Percentiles rank a stretch among this genome's conserved stretches.
Evolutionary conservation across 805 yeast genomes (phyloP).

Genomic region (Zygoascus ofunaensis): DNA sequence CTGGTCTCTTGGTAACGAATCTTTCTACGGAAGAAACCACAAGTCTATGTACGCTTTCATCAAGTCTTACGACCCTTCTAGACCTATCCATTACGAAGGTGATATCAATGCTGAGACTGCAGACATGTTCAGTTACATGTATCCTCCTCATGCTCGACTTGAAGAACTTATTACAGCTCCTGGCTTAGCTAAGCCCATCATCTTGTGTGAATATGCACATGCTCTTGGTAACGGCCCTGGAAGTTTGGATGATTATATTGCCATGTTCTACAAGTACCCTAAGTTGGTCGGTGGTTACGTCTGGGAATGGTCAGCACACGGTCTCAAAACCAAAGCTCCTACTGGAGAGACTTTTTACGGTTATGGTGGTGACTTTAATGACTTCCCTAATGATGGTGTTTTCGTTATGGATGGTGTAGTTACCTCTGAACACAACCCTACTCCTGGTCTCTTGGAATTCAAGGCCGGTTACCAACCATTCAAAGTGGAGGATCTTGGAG

Average conservation of each 20-base stretch:
- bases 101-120: slow-evolving; percentile 25
- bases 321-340: slow-evolving; percentile 17
- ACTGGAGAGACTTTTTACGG: slow-evolving; percentile 18
- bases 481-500: neutral
- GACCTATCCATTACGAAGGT: slow-evolving; percentile 32
- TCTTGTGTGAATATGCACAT: slow-evolving; percentile 33
- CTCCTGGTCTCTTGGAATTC: slow-evolving; percentile 30
- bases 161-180: slow-evolving; percentile 9
- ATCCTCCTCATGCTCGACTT: slow-evolving; percentile 20
- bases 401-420: slow-evolving; percentile 31
- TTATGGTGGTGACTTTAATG: slow-evolving; percentile 34
- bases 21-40: slow-evolving; percentile 30
- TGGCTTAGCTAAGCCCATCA: slow-evolving; percentile 24
- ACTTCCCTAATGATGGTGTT: slow-evolving; percentile 29
- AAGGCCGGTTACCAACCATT: slow-evolving; percentile 26
- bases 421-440: slow-evolving; percentile 27
- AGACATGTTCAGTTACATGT: slow-evolving; percentile 30
- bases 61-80: slow-evolving; percentile 21
- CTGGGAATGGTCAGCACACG: slow-evolving; percentile 37
- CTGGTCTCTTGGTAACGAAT: slow-evolving; percentile 33
- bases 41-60: slow-evolving; percentile 23
- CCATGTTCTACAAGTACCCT: slow-evolving; percentile 25
- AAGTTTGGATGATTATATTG: slow-evolving; percentile 27
- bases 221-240: slow-evolving; percentile 37
- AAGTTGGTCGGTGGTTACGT: slow-evolving; percentile 32